phyloP scores from a whole-genome alignment of 805 yeast species.

The Sungouiozyma intestinalis region DNA sequence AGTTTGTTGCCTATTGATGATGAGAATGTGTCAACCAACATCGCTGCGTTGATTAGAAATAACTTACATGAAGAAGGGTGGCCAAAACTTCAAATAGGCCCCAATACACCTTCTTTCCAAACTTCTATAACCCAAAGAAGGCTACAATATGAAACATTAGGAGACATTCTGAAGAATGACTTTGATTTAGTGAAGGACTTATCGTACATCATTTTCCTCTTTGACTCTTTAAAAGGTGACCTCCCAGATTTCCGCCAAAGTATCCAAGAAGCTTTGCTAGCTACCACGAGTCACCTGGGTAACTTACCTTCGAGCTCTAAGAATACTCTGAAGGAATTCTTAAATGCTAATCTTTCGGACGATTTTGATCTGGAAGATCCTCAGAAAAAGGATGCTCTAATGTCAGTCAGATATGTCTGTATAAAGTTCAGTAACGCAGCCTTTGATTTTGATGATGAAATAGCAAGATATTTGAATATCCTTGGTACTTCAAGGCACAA shows the following conservation, averaged over 20 bases:
- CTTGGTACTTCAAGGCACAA: constrained; percentile 50
- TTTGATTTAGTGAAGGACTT: constrained; percentile 37
- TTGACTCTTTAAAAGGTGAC: constrained; percentile 62
- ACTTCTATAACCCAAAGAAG: constrained; percentile 40
- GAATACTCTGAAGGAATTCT: constrained; percentile 31
- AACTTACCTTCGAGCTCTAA: constrained; percentile 32
- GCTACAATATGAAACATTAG: constrained; percentile 69
- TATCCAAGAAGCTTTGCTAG: constrained; percentile 61
- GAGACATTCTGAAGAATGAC: constrained; percentile 46
- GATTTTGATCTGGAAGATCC: constrained; percentile 18
- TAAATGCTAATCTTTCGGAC: constrained; percentile 30
- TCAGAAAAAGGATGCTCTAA: constrained; percentile 26
- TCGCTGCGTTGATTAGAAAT: constrained; percentile 44
- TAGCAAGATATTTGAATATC: constrained; percentile 57
- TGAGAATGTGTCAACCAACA: constrained; percentile 19
- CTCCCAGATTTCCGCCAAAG: constrained; percentile 49
- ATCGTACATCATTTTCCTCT: constrained; percentile 50
- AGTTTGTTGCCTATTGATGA: constrained; percentile 7
- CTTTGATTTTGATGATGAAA: constrained; percentile 56
- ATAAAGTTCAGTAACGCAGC: constrained; percentile 54
- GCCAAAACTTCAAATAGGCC: constrained; percentile 37
- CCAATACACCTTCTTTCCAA: constrained; percentile 29
- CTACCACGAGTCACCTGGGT: constrained; percentile 41
- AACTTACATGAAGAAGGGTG: constrained; percentile 48
- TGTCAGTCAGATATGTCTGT: constrained; percentile 51